Evolutionary conservation across 371 early-diverging fungal species (phyloP), one percentile per base, ranked within the genome.

Genomic region (Batkoa obscura): DNA sequence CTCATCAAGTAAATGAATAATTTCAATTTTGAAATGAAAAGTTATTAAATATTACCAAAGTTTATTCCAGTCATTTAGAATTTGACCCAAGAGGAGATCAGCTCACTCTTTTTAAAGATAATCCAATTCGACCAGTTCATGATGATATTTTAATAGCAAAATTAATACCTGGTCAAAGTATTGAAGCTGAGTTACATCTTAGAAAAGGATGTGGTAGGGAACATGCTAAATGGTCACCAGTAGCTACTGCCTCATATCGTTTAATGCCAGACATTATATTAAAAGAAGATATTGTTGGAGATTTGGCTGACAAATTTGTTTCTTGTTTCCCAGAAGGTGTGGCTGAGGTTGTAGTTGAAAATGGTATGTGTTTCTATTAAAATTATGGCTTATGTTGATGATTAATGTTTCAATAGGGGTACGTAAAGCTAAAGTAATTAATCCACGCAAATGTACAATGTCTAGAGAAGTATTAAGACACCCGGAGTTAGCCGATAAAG

Each of bases 141-240:
- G 79, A 83, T 58, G 88, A 92, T 63, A 92, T 96, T 61, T 70
- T 99, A 23, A 76, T 99, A 52, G 85, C 94, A 32, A 98, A 96
- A 71, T 73, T 99, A 59, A 80, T 93, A 56, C 93, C 96, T 9
- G 91, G 90, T 1, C 98, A 99, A 64, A 62, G 71, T 48, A 78
- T 99, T 48, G 74, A 84, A 43, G 68, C 88, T 59, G 90, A 89
- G 67, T 65, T 93, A 55, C 92, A 94, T 70, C 88, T 88, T 63
- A 77, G 78, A 41, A 94, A 94, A 73, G 97, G 97, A 32, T 73
- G 88, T 43, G 99, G 97, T 23, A 81, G 84, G 66, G 93, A 88
- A 55, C 99, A 99, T 65, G 92, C 98, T 55, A 99, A 99, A 62
- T 99, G 85, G 81, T 93, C 93, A 6, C 99, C 99, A 13, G 99